Evolutionary conservation across 1,139 yeast genomes (phyloP).

Genomic region (Magnusiomyces paraingens): DNA sequence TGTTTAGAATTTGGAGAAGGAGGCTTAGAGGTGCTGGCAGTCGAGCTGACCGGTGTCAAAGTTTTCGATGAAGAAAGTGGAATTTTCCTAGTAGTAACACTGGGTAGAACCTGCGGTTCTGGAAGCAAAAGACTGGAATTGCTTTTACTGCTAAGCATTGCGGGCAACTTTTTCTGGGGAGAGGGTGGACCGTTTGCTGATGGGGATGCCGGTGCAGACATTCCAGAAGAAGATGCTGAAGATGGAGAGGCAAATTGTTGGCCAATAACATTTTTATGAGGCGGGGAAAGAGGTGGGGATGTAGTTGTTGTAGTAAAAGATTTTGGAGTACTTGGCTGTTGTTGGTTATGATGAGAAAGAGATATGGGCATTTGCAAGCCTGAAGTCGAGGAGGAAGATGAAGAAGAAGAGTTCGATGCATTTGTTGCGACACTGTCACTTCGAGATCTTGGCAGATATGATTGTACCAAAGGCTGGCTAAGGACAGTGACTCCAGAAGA

Average conservation of each 20-base stretch:
- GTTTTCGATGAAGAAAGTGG: too few relatives aligned
- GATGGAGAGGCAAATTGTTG: too few relatives aligned
- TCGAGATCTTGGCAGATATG: not conserved
- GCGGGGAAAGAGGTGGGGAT: not conserved
- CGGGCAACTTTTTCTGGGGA: not conserved
- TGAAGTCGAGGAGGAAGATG: slow-evolving; percentile 1
- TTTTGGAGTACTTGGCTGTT: not conserved
- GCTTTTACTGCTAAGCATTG: too few relatives aligned
- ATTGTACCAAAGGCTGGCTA: not conserved
- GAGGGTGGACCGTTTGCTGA: not conserved
- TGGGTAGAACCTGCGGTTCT: too few relatives aligned
- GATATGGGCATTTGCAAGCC: not conserved
- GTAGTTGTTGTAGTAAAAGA: not conserved
- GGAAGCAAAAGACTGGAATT: too few relatives aligned
- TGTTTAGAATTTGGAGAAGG: too few relatives aligned
- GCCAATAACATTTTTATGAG: not conserved
- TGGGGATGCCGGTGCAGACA: not conserved
- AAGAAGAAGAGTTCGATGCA: not conserved
- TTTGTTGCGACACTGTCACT: too few relatives aligned
- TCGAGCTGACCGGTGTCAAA: too few relatives aligned
- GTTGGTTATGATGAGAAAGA: not conserved
- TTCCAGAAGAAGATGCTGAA: too few relatives aligned
- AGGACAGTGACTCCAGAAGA: not conserved
- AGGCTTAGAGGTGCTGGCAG: too few relatives aligned
- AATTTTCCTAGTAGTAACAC: too few relatives aligned